Conservation (phyloP, 2,329 filamentous ascomycete genomes). For the Byssoonygena ceratinophila region DNA sequence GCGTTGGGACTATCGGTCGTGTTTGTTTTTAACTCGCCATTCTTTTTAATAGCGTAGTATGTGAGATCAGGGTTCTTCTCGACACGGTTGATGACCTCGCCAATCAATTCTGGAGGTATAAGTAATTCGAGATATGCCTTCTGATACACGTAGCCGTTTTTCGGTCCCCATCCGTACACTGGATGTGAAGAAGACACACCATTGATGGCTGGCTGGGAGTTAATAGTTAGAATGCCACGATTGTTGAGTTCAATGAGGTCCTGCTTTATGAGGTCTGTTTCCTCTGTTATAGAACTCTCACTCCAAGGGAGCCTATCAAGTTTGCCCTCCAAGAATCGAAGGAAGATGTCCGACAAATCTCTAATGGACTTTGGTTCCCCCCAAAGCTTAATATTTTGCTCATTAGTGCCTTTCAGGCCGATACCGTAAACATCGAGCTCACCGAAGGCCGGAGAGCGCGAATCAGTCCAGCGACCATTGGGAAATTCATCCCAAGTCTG, state of each 20-base stretch:
- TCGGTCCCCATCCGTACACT: constrained; percentile 85
- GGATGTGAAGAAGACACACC: constrained; percentile 79
- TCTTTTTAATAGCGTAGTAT: constrained; percentile 85
- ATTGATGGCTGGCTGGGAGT: constrained; percentile 91
- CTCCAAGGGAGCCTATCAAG: constrained; percentile 86
- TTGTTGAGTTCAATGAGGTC: constrained; percentile 73
- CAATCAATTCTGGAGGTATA: constrained; percentile 67
- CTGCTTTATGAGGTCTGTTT: constrained; percentile 66
- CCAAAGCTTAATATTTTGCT: constrained; percentile 92
- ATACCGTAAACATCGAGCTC: constrained; percentile 92
- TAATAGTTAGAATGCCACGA: constrained; percentile 84
- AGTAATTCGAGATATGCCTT: constrained; percentile 94
- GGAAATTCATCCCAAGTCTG: constrained; percentile 99
- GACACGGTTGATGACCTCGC: constrained; percentile 66
- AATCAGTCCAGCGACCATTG: constrained; percentile 97
- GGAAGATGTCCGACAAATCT: constrained; percentile 74
- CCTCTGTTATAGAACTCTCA: constrained; percentile 71
- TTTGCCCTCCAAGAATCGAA: constrained; percentile 71
- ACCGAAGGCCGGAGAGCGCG: constrained; percentile 88
- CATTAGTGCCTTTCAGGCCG: constrained; percentile 85
- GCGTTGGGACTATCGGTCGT: constrained; percentile 79
- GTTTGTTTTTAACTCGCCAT: constrained; percentile 73
- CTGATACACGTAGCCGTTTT: constrained; percentile 94
- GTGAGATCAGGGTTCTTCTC: constrained; percentile 71
- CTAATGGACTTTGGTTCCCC: constrained; percentile 68